These are phyloP conservation scores for Trichosporon coremiiforme DNA, from an alignment of 1,284 basidiomycete species.

Conservation along the genomic window DNA sequence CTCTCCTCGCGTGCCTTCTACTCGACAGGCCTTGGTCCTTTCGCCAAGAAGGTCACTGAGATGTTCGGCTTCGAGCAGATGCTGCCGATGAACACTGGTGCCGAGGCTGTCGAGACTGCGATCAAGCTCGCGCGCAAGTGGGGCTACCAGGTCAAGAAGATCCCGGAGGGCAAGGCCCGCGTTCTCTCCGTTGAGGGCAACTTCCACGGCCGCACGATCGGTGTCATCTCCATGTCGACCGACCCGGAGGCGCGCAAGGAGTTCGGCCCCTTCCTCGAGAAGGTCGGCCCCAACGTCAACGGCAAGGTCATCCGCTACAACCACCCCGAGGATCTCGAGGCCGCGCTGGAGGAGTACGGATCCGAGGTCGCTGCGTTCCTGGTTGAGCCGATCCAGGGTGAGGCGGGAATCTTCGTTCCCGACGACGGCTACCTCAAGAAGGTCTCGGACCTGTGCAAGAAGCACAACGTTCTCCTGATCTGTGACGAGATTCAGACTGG, in stretches of 20 bases:
- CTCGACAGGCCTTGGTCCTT: constrained; percentile 85
- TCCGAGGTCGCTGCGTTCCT: constrained; percentile 88
- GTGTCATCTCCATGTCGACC: constrained; percentile 91
- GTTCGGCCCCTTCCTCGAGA: constrained; percentile 87
- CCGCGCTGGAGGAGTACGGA: constrained; percentile 79
- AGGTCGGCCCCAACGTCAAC: constrained; percentile 71
- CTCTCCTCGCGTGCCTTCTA: constrained; percentile 96
- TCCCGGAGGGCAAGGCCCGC: constrained; percentile 79
- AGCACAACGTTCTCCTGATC: constrained; percentile 92
- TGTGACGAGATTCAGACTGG: constrained; percentile 97
- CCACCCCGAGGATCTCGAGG: constrained; percentile 75
- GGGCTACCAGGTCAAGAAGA: constrained; percentile 84
- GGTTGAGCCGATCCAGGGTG: constrained; percentile 96
- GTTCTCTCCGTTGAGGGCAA: constrained; percentile 85
- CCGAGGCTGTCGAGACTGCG: constrained; percentile 93
- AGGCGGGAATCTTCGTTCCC: constrained; percentile 94
- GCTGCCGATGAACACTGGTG: constrained; percentile 99
- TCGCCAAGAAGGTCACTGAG: constrained; percentile 80
- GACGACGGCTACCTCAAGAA: constrained; percentile 81
- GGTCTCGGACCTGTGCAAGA: constrained; percentile 81
- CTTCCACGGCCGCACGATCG: constrained; percentile 94
- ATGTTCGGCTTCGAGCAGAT: constrained; percentile 92
- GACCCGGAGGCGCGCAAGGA: constrained; percentile 85
- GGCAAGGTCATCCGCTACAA: constrained; percentile 74
- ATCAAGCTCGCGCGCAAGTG: constrained; percentile 82